Evolutionary conservation across 2,329 filamentous ascomycete genomes (phyloP).

Genomic region (Cladophialophora immunda): DNA sequence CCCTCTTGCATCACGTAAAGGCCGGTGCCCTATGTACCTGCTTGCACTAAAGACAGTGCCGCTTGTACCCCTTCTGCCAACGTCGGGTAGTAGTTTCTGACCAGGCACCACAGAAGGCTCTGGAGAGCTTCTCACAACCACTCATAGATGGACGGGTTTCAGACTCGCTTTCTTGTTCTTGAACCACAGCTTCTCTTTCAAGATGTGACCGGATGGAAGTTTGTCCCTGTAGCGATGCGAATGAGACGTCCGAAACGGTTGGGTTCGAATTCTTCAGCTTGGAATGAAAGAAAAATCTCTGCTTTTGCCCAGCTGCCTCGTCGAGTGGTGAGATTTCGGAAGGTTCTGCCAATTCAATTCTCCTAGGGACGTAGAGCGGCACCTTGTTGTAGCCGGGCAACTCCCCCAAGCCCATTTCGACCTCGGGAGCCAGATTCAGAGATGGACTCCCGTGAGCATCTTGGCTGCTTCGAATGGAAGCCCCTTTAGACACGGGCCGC

Average conservation of each 20-base stretch:
- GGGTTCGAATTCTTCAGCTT: conserved; percentile 13
- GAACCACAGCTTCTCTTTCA: conserved; percentile 26
- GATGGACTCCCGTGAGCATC: background rate
- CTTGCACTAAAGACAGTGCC: background rate
- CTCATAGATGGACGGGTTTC: conserved; percentile 1
- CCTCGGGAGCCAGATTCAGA: conserved; percentile 11
- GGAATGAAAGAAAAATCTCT: conserved; percentile 8
- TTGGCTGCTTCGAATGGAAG: conserved; percentile 3
- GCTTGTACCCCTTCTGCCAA: conserved; percentile 15
- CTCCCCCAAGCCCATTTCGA: conserved; percentile 27
- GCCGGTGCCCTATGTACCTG: background rate
- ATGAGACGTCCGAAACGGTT: conserved; percentile 30
- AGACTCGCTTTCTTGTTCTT: conserved; percentile 14
- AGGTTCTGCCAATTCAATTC: conserved; percentile 15
- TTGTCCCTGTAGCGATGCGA: conserved; percentile 23
- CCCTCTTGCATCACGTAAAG: background rate
- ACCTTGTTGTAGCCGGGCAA: conserved; percentile 30
- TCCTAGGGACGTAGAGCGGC: conserved; percentile 29
- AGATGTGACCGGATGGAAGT: conserved; percentile 28
- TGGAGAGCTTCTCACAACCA: conserved; percentile 21
- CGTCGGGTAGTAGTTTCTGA: conserved; percentile 5
- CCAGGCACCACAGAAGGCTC: conserved; percentile 14
- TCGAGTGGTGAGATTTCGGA: conserved; percentile 7
- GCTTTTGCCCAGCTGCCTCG: background rate
- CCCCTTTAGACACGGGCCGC: conserved; percentile 19